Evolutionary conservation across 2,329 filamentous ascomycete species (phyloP), one percentile per base, ranked within the genome.

Genomic region (Fusarium sp.): DNA sequence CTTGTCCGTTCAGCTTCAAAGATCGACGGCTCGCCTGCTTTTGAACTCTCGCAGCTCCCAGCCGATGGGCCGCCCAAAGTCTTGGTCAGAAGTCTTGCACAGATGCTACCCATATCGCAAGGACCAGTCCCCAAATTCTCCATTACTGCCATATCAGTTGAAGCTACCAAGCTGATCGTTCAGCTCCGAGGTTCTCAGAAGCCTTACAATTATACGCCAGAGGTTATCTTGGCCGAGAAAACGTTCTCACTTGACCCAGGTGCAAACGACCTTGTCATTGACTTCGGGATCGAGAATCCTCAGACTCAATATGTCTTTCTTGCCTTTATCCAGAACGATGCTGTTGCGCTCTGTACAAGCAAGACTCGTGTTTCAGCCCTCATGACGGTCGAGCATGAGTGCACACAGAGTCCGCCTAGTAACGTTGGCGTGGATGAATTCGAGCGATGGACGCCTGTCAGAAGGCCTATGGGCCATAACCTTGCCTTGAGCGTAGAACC

Each of bases 241-340:
- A 22, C 22, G 0, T 65, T 65, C 4, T 9, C 30, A 0, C 46
- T 65, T 0, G 22, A 29, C 0, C 40, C 60, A 3, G 61, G 60
- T 8, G 16, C 57, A 7, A 65, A 59, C 4, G n/a, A 65, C 4
- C 25, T 65, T 9, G 40, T 47, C 20, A 59, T 65, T 1, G 22
- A 65, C 13, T 65, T 65, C 6, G 37, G 20, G 7, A 7, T 13
- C 4, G 61, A 59, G 13, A 65, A 47, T 22, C 61, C 61, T 5
- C 60, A 65, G 7, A 65, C 60, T 2, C 61, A 65, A 52, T 65
- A 59, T 22, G 52, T 59, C 16, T 65, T 65, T 13, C 40, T 65
- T 2, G 46, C 61, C 1, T 65, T 65, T 7, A 24, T 65, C 0
- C 60, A 65, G 9, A 65, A 65, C 4, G 60, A 65, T 6, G 45